A percentile compares a stretch with the other conserved stretches of the same genome.
Evolutionary conservation across 768 basidiomycete genomes (phyloP).

Genomic region (Rhodosporidiobolus odoratus): DNA sequence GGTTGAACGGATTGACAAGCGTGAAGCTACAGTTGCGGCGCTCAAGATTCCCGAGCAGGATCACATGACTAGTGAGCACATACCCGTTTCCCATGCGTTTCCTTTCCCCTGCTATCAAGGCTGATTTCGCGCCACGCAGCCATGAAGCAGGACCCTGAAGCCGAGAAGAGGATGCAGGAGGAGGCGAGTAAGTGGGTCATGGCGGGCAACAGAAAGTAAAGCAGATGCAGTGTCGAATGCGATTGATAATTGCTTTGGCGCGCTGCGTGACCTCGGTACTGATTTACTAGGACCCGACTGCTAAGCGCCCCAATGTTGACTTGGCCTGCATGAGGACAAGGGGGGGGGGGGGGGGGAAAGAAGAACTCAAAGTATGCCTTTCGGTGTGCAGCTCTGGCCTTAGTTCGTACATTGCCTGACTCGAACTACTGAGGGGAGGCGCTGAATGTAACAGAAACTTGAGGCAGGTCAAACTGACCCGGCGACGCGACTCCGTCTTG

Average conservation of each 20-base stretch:
- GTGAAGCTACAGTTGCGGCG: constrained; percentile 19
- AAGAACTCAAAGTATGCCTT: no score
- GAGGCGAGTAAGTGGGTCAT: constrained; percentile 9
- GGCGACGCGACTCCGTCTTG: no score
- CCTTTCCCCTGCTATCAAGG: not conserved
- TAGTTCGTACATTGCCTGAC: no score
- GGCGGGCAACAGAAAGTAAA: constrained; percentile 10
- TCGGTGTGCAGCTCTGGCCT: no score
- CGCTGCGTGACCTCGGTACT: no score
- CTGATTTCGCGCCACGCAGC: not conserved
- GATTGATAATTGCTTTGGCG: not conserved
- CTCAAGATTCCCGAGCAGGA: constrained; percentile 33
- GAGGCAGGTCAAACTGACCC: no score
- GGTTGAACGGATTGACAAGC: constrained; percentile 33
- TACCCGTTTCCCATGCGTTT: not conserved
- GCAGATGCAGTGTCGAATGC: not conserved
- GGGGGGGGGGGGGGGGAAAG: no score
- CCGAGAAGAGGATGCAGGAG: not conserved
- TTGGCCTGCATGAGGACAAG: no score
- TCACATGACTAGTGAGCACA: not conserved
- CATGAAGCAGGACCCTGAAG: not conserved
- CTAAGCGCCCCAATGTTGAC: no score
- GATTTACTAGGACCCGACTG: no score
- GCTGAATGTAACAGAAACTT: no score
- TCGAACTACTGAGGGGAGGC: no score